Evolutionary conservation across 441 rosid species (phyloP).

Genomic region (Adansonia gregorii): DNA sequence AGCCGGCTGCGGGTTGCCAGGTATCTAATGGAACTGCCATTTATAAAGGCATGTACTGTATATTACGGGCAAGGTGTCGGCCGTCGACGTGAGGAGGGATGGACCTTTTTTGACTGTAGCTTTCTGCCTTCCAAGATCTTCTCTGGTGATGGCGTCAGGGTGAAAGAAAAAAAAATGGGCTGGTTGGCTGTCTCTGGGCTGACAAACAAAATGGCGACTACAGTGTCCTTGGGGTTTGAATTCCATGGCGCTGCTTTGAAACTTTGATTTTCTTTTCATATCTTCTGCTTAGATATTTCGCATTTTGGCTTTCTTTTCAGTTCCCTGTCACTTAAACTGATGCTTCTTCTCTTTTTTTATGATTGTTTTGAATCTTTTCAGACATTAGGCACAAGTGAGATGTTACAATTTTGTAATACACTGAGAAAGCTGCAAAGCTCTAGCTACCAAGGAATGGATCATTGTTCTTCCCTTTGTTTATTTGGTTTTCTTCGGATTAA

Average conservation of each 20-base stretch:
- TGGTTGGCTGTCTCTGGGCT: not conserved
- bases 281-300: slow-evolving; percentile 3
- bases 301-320: not conserved
- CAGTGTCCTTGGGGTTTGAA: slow-evolving; percentile 17
- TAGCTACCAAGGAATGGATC: not conserved
- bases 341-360: not conserved
- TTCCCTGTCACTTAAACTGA: not conserved
- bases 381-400: not conserved
- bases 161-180: not conserved
- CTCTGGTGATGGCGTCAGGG: not conserved
- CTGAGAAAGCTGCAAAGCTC: not conserved
- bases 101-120: not conserved
- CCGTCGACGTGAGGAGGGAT: not conserved
- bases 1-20: not conserved
- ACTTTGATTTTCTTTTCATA: not conserved
- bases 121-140: not conserved
- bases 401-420: not conserved
- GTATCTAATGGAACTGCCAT: not conserved
- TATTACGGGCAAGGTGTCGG: not conserved
- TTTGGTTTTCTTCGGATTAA: slow-evolving; percentile 10
- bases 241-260: not conserved
- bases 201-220: not conserved
- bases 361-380: not conserved
- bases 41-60: not conserved
- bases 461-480: not conserved